Evolutionary conservation across 164 flowering plant genomes (phyloP).

Genomic region (Amborella trichopoda): DNA sequence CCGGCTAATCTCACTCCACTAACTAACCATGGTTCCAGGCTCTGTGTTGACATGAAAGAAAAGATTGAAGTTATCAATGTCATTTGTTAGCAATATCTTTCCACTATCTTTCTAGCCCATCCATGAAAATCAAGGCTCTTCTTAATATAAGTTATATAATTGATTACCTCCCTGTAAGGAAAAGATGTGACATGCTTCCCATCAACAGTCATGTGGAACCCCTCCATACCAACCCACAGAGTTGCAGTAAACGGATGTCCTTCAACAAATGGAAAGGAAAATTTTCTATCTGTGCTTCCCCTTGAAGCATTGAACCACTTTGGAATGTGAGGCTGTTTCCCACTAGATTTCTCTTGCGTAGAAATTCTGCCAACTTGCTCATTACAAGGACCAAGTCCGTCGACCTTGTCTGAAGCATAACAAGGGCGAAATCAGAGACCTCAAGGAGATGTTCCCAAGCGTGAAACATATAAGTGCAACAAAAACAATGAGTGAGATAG

Average conservation of each 20-base stretch:
- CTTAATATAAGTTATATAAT: no score
- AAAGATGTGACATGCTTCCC: slow-evolving; percentile 94
- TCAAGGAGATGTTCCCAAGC: no score
- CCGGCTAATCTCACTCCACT: slow-evolving; percentile 47
- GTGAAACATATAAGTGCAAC: no score
- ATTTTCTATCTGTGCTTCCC: slow-evolving; percentile 27
- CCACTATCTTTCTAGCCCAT: no score
- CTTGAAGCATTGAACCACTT: slow-evolving; percentile 23
- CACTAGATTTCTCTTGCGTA: slow-evolving; percentile 25
- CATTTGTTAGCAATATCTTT: no score
- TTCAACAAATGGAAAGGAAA: slow-evolving; percentile 61
- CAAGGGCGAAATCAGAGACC: no score
- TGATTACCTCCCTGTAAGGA: slow-evolving; percentile 60
- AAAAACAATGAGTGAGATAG: no score
- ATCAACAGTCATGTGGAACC: slow-evolving; percentile 87
- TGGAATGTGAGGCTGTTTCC: slow-evolving; percentile 17
- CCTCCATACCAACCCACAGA: slow-evolving; percentile 82
- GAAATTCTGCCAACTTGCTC: slow-evolving; percentile 34
- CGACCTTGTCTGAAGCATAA: no score
- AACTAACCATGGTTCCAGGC: slow-evolving; percentile 80
- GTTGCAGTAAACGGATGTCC: slow-evolving; percentile 73
- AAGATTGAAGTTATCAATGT: no score
- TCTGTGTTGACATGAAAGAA: slow-evolving; percentile 32
- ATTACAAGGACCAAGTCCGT: slow-evolving; percentile 69
- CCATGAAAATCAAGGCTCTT: no score